Evolutionary conservation across 352 stramenopile species (phyloP).

Genomic region (Phytophthora ohioensis): DNA sequence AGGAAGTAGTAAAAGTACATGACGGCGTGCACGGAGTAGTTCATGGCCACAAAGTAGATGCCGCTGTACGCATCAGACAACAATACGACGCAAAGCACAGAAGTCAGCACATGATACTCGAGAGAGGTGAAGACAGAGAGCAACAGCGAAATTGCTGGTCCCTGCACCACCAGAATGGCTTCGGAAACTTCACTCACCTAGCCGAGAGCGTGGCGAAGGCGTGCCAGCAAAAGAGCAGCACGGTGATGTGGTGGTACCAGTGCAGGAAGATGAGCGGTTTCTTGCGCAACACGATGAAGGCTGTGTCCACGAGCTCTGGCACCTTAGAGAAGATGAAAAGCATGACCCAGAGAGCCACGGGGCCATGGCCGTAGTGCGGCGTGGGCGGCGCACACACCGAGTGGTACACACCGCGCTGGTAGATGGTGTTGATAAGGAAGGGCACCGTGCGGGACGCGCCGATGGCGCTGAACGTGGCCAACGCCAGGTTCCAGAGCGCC

Average conservation of each 20-base stretch:
- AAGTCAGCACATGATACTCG: conserved; percentile 25
- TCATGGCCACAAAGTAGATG: conserved; percentile 98
- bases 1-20: conserved; percentile 99
- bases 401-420: conserved; percentile 80
- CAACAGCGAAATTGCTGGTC: neutral
- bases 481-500: conserved; percentile 80
- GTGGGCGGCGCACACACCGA: conserved; percentile 80
- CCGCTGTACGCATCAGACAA: conserved; percentile 57
- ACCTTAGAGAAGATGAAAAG: conserved; percentile 92
- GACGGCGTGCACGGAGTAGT: conserved; percentile 97
- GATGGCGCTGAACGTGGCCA: conserved; percentile 86
- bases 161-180: conserved; percentile 30
- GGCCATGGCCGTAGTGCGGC: conserved; percentile 72
- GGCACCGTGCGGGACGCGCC: conserved; percentile 77
- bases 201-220: conserved; percentile 93
- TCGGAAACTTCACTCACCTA: conserved; percentile 48
- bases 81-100: neutral
- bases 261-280: conserved; percentile 98
- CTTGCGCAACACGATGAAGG: conserved; percentile 98
- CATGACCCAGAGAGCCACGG: conserved; percentile 80
- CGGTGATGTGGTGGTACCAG: conserved; percentile 99
- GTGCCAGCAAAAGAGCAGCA: conserved; percentile 98
- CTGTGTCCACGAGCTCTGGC: conserved; percentile 96
- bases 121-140: neutral
- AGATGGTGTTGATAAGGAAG: conserved; percentile 87